These are phyloP conservation scores for Plasmopara halstedii DNA, from an alignment of 352 stramenopile species.

Conservation along the genomic window DNA sequence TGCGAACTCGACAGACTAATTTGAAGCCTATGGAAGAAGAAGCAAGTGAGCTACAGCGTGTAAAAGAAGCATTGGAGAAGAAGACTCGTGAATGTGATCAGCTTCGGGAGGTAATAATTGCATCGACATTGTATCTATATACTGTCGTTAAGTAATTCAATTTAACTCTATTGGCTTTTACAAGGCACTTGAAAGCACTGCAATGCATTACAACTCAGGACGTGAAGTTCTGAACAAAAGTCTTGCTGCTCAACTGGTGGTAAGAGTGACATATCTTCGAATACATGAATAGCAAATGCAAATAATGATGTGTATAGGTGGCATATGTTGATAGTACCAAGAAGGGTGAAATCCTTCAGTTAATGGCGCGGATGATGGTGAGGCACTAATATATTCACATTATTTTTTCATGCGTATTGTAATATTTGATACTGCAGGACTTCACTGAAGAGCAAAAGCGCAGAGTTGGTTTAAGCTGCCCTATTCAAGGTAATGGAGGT, in stretches of 20 bases:
- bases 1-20: slow-evolving; percentile 9
- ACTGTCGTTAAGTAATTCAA: too few species aligned
- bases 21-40: slow-evolving; percentile 3
- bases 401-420: too few species aligned
- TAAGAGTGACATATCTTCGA: too few species aligned
- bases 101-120: slow-evolving; percentile 48
- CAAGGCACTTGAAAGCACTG: slow-evolving; percentile 52
- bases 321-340: slow-evolving; percentile 66
- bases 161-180: background rate
- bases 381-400: too few species aligned
- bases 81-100: slow-evolving; percentile 66
- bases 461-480: slow-evolving; percentile 43
- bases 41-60: slow-evolving; percentile 40
- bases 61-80: slow-evolving; percentile 47
- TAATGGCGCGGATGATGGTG: slow-evolving; percentile 74
- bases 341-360: slow-evolving; percentile 57
- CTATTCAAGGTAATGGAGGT: slow-evolving; percentile 49
- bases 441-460: slow-evolving; percentile 68
- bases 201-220: slow-evolving; percentile 45
- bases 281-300: too few species aligned
- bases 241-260: slow-evolving; percentile 62
- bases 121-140: too few species aligned
- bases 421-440: slow-evolving; percentile 14
- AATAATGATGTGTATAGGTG: slow-evolving; percentile 24
- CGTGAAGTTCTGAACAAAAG: slow-evolving; percentile 61